Base-by-base conservation (phyloP, 495 filamentous ascomycete genomes). In the Xylaria flabelliformis region DNA sequence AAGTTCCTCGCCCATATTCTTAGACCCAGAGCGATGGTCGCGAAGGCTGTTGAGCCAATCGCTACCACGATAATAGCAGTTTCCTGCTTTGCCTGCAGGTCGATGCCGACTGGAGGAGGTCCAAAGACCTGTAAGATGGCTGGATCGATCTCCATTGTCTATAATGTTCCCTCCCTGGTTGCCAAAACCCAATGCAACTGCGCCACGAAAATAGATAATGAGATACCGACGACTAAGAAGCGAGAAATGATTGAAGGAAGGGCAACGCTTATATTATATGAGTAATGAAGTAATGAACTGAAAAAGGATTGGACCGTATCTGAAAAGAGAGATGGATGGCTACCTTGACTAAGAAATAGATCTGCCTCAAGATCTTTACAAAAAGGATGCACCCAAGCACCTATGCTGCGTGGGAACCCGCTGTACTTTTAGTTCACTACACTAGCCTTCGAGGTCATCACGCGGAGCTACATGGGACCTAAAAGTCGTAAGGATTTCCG, bases 1-100 rank as follows among this genome's bases (percentile, higher is more conserved):
- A 72, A 70, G 0, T 74, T 73, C 7, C 80, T 70, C n/a, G 78
- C 74, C 19, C 68, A 66, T 67, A 84, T 74, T 12, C 83, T 81
- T 19, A 83, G 67, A n/a, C 55, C 50, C 5, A 84, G 73, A 0
- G 78, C 74, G 1, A 80, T n/a, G 4, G 77, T 76, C 17, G 82
- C 80, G 17, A 83, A 71, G 8, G 24, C 66, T 13, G 69, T 65
- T n/a, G 69, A 74, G 21, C 72, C 4, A n/a, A 76, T 51, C 19
- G 73, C 72, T 2, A 73, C 72, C 34, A 21, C 64, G 73, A 67
- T 76, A 12, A 80, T 55, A 41, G 80, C 76, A 2, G 75, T 69
- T 73, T 78, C 76, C 21, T 82, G 77, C 29, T 58, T 77, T 10
- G 44, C 81, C 19, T 41, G 13, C 21, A 83, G 48, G 72, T 82